phyloP scores from a whole-genome alignment of 768 basidiomycete genomes.

The Mycena indigotica region DNA sequence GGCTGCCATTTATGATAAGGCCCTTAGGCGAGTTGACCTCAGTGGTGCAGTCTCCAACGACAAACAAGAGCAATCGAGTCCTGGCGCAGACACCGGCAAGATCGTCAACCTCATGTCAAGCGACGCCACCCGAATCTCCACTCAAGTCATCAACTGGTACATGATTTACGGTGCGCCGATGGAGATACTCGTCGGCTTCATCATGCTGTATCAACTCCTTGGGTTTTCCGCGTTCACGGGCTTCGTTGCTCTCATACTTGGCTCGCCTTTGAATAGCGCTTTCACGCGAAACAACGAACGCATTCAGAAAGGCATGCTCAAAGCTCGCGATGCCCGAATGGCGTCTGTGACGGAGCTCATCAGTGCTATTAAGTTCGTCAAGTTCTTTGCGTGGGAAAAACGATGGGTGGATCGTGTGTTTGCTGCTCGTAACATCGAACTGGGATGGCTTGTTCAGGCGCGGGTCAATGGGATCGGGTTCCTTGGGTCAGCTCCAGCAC shows the following conservation, averaged over 20 bases:
- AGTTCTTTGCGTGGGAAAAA: constrained; percentile 83
- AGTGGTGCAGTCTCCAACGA: constrained; percentile 63
- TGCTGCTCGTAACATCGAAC: constrained; percentile 68
- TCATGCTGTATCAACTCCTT: constrained; percentile 1
- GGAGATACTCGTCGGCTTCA: background rate
- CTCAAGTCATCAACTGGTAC: background rate
- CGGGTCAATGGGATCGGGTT: background rate
- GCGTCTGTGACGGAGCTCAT: constrained; percentile 78
- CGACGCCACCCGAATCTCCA: background rate
- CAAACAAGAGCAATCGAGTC: constrained; percentile 4
- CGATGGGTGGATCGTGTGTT: constrained; percentile 70
- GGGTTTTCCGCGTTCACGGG: constrained; percentile 63
- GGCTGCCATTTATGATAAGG: constrained; percentile 87
- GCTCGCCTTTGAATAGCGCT: constrained; percentile 72
- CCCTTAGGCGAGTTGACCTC: constrained; percentile 79
- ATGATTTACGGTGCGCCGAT: background rate
- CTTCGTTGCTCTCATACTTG: constrained; percentile 63
- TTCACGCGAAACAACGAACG: constrained; percentile 61
- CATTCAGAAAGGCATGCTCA: constrained; percentile 64
- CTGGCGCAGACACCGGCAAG: background rate
- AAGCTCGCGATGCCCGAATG: constrained; percentile 77
- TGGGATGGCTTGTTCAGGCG: constrained; percentile 28
- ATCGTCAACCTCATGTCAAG: background rate
- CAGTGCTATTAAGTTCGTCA: constrained; percentile 73
- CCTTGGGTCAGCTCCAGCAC: background rate